Evolutionary conservation across 2,329 filamentous ascomycete genomes (phyloP), one percentile per base, ranked within the genome.

Genomic region (Colletotrichum orchidophilum): DNA sequence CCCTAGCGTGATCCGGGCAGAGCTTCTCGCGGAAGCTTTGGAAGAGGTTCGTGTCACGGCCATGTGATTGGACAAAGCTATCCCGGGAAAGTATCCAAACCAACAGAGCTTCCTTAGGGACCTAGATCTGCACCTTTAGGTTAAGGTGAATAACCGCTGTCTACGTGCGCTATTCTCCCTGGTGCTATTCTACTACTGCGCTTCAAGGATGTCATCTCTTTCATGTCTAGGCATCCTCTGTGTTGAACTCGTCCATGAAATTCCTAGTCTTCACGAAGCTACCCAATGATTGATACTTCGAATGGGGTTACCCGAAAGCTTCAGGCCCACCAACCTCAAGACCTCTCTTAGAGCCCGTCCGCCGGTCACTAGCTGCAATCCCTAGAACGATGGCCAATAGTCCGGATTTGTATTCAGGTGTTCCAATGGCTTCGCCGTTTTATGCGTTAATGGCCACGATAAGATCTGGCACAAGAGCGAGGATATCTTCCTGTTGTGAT

Each of bases 401-500:
- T 4, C 87, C 87, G 68, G 88, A 88, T 9, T 85, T 76, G 72
- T 89, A 90, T 73, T 90, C 88, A 0, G 86, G 87, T 0, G 86
- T 87, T 1, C 87, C 88, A 15, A 90, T 80, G 0, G 87, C 87
- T 73, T 88, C 84, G 29, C 87, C 88, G n/a, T 86, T 88, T 71
- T 88, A 85, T 6, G 86, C 83, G 66, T 89, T 87, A 15, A 90
- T 84, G 9, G 90, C 81, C 0, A 83, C 81, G 68, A 90, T 86
- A 7, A 91, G 78, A 70, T 90, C 89, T 0, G 89, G 88, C 3
- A 89, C 88, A 1, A 87, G 83, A 1, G 86, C 86, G 1, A 90
- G 76, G 0, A 88, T 79, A 55, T 84, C 80, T 26, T 82, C 80
- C 46, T 83, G 81, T 9, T 9, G 60, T 29, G 39, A 39, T 1